Evolutionary conservation across 306 rosid genomes (phyloP).

Genomic region (Astragalus membranaceus): DNA sequence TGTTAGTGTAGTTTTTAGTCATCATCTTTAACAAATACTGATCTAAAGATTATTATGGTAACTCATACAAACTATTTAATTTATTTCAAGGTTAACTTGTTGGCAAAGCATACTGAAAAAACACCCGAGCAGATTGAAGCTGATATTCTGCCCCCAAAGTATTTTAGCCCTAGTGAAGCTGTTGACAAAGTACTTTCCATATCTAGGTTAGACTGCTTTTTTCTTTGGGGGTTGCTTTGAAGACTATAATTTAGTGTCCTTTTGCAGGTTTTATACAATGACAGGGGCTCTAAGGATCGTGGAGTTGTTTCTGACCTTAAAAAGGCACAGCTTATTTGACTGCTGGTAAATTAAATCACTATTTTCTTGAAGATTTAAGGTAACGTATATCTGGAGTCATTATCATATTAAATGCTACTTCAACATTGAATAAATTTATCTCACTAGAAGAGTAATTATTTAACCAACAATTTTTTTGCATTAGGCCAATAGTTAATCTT

Average conservation of each 20-base stretch:
- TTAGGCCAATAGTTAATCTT: no score
- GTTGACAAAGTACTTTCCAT: slow-evolving; percentile 71
- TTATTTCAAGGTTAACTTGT: no score
- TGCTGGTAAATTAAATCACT: slow-evolving; percentile 19
- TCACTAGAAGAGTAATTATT: no score
- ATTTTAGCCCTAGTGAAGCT: slow-evolving; percentile 96
- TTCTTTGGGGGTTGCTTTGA: background rate
- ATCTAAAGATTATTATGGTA: no score
- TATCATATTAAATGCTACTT: slow-evolving; percentile 19
- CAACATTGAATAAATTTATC: no score
- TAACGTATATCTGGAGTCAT: slow-evolving; percentile 26
- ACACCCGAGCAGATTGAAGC: slow-evolving; percentile 85
- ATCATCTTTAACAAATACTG: no score
- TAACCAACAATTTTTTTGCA: no score
- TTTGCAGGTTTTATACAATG: slow-evolving; percentile 72
- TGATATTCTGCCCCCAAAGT: slow-evolving; percentile 84
- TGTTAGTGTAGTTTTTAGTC: no score
- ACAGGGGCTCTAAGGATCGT: slow-evolving; percentile 53
- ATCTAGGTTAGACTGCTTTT: background rate
- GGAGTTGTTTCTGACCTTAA: slow-evolving; percentile 88
- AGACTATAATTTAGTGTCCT: background rate
- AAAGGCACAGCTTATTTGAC: slow-evolving; percentile 72
- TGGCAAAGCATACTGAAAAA: no score
- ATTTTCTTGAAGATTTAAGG: slow-evolving; percentile 40
- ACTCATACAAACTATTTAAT: no score